Percentiles rank a stretch among this genome's conserved stretches.
phyloP scores from a whole-genome alignment of 2,329 filamentous ascomycete genomes.

The Aureobasidium namibiae region DNA sequence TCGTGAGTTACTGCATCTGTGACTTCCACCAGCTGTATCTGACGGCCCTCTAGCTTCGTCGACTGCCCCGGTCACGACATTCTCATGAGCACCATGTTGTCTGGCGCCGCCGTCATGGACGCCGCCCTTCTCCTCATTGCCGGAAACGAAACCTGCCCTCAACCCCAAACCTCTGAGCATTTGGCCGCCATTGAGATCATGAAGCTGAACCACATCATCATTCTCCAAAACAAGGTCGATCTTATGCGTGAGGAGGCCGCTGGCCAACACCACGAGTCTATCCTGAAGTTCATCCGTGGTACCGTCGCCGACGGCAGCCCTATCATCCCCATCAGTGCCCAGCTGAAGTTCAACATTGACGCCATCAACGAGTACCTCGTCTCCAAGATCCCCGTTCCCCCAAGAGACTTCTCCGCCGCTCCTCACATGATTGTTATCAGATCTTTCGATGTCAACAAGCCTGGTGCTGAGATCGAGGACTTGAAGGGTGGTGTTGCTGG shows the following conservation, averaged over 20 bases:
- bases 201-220: constrained; percentile 99
- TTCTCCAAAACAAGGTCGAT: constrained; percentile 99
- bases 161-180: constrained; percentile 98
- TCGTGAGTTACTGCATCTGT: constrained; percentile 56
- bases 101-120: constrained; percentile 98
- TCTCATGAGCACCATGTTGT: constrained; percentile 99
- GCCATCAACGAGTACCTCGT: constrained; percentile 94
- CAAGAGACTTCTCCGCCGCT: constrained; percentile 81
- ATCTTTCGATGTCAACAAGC: constrained; percentile 99
- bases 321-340: constrained; percentile 92
- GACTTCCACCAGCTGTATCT: background rate
- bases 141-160: constrained; percentile 95
- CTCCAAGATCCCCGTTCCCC: constrained; percentile 85
- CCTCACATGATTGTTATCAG: constrained; percentile 99
- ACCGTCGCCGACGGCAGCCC: constrained; percentile 92
- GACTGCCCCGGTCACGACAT: constrained; percentile 99
- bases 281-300: constrained; percentile 95
- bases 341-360: constrained; percentile 99
- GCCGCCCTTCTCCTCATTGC: constrained; percentile 92
- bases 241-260: constrained; percentile 95
- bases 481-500: constrained; percentile 97
- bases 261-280: constrained; percentile 89
- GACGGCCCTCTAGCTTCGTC: constrained; percentile 56
- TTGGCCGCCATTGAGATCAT: constrained; percentile 99
- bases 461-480: constrained; percentile 95